Base-by-base conservation (phyloP, 148 eudicot genomes). In the Salicornia ramosissima region DNA sequence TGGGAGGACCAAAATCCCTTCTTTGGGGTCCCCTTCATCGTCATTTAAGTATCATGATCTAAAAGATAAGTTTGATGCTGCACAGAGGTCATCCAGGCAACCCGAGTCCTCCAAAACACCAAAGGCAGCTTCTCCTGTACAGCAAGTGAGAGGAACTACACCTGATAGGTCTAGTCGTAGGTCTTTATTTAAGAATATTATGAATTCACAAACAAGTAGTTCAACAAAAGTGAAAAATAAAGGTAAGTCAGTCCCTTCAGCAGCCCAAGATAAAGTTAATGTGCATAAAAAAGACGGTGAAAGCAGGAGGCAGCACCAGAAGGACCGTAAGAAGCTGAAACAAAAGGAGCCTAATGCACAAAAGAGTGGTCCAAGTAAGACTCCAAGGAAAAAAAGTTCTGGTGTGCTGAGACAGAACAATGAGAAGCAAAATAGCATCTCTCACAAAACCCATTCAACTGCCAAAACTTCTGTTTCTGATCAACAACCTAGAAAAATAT, bases 371-470 rank as follows among this genome's bases (percentile, higher is more conserved):
- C 84, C 80, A 51, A 86, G 60, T 63, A 85, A 79, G 75, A 64
- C 70, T 71, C 80, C 84, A 47, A 56, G 71, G 36, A 81, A 80
- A 67, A 86, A 77, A 78, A 75, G 76, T 51, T 63, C 83, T 57
- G 83, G 82, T 76, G 84, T 78, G 47, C 90, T 84, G 43, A 84
- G 83, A 72, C 90, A 80, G 73, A 94, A 88, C 70, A 83, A 79
- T 64, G 96, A 90, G 72, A 94, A 90, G 89, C 97, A 88, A 71
- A 94, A 86, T 50, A 59, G 78, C 78, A 76, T 77, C 42, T 81
- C 85, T 39, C 65, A 52, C 39, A 81, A 73, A 71, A 92, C 79
- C 29, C 80, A 57, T 56, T 68, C 71, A 76, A 58, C 74, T 65
- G 75, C 65, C 51, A 86, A 75, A 73, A 53, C 83, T 69, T 76